Evolutionary conservation across 2,329 filamentous ascomycete species (phyloP), one percentile per base, ranked within the genome.

Genomic region (Ascocoryne sarcoides): DNA sequence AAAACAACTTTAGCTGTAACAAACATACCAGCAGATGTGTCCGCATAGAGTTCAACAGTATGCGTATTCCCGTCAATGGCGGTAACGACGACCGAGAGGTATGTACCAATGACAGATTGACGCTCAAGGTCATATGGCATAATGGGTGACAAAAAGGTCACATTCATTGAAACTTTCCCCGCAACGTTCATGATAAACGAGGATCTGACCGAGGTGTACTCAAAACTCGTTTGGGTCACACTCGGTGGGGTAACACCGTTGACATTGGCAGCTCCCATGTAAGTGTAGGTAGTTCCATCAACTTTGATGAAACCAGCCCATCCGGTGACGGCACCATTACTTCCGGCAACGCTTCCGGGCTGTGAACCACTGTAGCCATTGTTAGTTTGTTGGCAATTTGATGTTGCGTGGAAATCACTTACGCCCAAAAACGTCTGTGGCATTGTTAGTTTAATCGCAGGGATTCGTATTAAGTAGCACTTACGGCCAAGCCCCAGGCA

Each of bases 291-390:
- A 33, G 61, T 59, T 30, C 74, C 76, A 55, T 87, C 82, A 4
- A 88, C 81, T 39, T 70, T 73, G 48, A 88, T 72, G 46, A 84
- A 62, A n/a, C 83, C 83, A 41, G 77, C 68, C 82, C 82, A 87
- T 26, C 70, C 81, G 28, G 70, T 75, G 9, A 72, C 59, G 42
- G 76, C 64, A 34, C 70, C 75, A 46, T 73, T 71, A 33, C 42
- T 46, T 12, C 41, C 37, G 16, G 37, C 45, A 16, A 53, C 49
- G 10, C 46, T 32, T 14, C 49, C 50, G 29, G 54, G 51, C 39
- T 55, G 54, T 31, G 53, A 41, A 2, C 48, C 51, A 20, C 53
- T 55, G 26, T 34, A 16, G 10, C 12, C 16, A 18, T 10, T 9
- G 21, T 36, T 14, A 36, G 34, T 37, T 29, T 8, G 5, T 10